phyloP scores from a whole-genome alignment of 2,329 filamentous ascomycete genomes.

The Aspergillus sp. region DNA sequence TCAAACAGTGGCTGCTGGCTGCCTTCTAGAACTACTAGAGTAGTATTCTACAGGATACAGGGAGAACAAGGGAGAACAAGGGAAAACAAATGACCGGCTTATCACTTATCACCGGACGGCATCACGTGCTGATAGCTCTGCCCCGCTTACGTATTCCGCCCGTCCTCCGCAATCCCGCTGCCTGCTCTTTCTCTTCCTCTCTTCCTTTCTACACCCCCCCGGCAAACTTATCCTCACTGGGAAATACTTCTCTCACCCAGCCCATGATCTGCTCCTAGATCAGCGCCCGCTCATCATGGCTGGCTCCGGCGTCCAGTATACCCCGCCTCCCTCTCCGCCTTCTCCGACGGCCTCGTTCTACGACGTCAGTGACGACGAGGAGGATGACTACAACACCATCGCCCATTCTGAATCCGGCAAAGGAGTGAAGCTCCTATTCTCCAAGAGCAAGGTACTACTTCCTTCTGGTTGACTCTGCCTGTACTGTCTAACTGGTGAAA shows the following conservation, averaged over 20 bases:
- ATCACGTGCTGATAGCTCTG: too few relatives aligned
- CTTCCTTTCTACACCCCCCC: constrained; percentile 2
- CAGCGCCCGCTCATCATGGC: constrained; percentile 21
- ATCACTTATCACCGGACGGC: too few relatives aligned
- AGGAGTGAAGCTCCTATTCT: constrained; percentile 87
- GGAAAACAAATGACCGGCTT: too few relatives aligned
- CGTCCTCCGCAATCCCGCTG: constrained; percentile 1
- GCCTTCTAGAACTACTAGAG: too few relatives aligned
- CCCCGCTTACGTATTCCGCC: background rate
- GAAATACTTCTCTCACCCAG: background rate
- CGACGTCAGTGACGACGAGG: constrained; percentile 92
- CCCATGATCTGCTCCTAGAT: too few relatives aligned
- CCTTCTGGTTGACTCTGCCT: too few relatives aligned
- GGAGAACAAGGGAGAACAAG: too few relatives aligned
- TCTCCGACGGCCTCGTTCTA: constrained; percentile 87
- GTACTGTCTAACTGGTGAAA: too few relatives aligned
- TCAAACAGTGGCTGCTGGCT: too few relatives aligned
- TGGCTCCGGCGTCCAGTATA: constrained; percentile 22
- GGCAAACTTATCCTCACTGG: background rate
- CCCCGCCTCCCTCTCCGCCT: constrained; percentile 37
- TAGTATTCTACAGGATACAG: too few relatives aligned
- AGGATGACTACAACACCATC: constrained; percentile 90
- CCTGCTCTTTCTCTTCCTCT: background rate
- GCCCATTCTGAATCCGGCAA: constrained; percentile 65
- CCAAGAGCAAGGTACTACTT: constrained; percentile 93